Percentiles rank a stretch among this genome's conserved stretches.
phyloP scores from a whole-genome alignment of 192 early-diverging fungal species.

The Backusella mclennaniae region DNA sequence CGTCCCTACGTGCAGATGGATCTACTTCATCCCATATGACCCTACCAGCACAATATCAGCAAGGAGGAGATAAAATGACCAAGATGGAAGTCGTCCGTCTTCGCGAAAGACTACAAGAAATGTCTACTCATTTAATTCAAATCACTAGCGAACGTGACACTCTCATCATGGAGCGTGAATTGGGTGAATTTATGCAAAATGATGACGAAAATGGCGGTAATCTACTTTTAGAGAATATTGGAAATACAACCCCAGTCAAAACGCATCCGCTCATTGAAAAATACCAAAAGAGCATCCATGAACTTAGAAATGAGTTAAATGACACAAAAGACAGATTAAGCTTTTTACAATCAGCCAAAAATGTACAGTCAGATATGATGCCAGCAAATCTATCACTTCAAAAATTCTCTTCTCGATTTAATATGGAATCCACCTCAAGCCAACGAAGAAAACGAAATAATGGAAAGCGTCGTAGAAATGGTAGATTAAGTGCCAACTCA shows the following conservation, averaged over 20 bases:
- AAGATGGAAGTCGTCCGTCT: slow-evolving; percentile 42
- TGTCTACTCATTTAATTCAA: slow-evolving; percentile 37
- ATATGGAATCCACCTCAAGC: not conserved
- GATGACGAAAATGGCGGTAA: slow-evolving; percentile 26
- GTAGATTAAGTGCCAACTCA: slow-evolving; percentile 7
- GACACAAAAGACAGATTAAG: slow-evolving; percentile 31
- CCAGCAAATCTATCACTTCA: not conserved
- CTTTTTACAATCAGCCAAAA: slow-evolving; percentile 4
- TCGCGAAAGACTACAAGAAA: slow-evolving; percentile 46
- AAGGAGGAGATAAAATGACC: slow-evolving; percentile 37
- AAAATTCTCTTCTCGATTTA: not conserved
- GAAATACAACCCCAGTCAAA: slow-evolving; percentile 5
- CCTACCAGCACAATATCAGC: slow-evolving; percentile 25
- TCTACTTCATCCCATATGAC: not conserved
- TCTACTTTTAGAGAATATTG: slow-evolving; percentile 13
- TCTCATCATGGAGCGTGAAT: slow-evolving; percentile 46
- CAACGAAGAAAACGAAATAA: slow-evolving; percentile 11
- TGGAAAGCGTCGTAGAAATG: not conserved
- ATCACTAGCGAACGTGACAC: slow-evolving; percentile 52
- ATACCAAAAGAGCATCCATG: slow-evolving; percentile 30
- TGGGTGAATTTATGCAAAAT: slow-evolving; percentile 28
- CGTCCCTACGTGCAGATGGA: slow-evolving; percentile 39
- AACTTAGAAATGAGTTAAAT: slow-evolving; percentile 21
- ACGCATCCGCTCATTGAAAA: slow-evolving; percentile 33
- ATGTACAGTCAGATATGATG: not conserved